Conservation (phyloP, 2,329 filamentous ascomycete species). For the Diaporthe destruens region DNA sequence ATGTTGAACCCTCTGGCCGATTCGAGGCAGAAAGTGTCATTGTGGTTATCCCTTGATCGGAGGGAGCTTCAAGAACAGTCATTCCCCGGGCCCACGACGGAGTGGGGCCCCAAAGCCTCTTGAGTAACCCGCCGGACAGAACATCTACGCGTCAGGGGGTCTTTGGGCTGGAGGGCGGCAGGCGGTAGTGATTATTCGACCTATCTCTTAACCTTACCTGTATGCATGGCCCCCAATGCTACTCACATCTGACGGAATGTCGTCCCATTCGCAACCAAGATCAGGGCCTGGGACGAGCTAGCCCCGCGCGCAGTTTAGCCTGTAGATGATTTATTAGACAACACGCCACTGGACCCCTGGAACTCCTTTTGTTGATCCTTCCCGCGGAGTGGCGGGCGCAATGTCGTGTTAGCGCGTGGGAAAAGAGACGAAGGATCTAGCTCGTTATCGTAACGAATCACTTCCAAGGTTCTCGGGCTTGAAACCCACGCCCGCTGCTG, state of each 20-base stretch:
- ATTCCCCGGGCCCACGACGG: neutral
- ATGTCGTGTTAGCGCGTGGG: neutral
- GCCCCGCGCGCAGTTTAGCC: neutral
- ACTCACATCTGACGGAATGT: neutral
- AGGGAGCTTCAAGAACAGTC: too few species aligned
- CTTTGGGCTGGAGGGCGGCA: neutral
- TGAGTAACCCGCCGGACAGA: neutral
- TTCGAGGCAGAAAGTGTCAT: neutral
- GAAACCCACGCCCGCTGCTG: too few species aligned
- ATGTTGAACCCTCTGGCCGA: neutral
- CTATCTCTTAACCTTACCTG: neutral
- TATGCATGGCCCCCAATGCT: neutral
- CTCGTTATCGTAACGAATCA: neutral
- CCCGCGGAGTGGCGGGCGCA: constrained; percentile 4
- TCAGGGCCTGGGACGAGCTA: neutral
- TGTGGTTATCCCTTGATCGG: neutral
- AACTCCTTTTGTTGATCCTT: neutral
- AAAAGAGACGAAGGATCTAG: constrained; percentile 27
- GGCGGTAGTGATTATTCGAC: neutral
- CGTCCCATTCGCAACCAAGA: neutral
- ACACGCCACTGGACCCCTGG: neutral
- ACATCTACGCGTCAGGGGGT: constrained; percentile 2
- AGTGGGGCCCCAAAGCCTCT: neutral
- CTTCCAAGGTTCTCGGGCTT: neutral
- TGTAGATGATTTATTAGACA: neutral